Evolutionary conservation across 805 yeast species (phyloP).

Genomic region (Metschnikowia baotianmanensis): DNA sequence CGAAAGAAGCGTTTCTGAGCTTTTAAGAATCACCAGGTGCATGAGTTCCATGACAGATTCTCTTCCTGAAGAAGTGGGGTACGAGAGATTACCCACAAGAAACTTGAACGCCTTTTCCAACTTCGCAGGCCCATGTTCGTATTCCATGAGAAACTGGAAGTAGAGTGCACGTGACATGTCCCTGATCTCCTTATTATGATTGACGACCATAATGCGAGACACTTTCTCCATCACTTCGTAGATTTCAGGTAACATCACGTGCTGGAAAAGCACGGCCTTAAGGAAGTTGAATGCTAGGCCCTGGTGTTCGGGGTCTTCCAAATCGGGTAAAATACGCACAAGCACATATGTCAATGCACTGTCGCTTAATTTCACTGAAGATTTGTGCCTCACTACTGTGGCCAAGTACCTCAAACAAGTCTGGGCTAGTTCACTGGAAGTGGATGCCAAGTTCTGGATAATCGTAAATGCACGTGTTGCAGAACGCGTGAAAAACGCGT

Average conservation of each 20-base stretch:
- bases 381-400: slow-evolving; percentile 65
- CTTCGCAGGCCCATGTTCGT: slow-evolving; percentile 87
- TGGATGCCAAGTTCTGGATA: slow-evolving; percentile 72
- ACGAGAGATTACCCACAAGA: slow-evolving; percentile 74
- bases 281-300: slow-evolving; percentile 84
- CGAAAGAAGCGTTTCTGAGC: slow-evolving; percentile 55
- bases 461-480: slow-evolving; percentile 60
- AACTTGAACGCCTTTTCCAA: slow-evolving; percentile 79
- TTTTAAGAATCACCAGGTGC: slow-evolving; percentile 63
- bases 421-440: slow-evolving; percentile 78
- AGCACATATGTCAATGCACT: slow-evolving; percentile 72
- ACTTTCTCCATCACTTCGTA: slow-evolving; percentile 85
- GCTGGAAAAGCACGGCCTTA: slow-evolving; percentile 72
- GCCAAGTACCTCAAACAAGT: slow-evolving; percentile 73
- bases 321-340: slow-evolving; percentile 73
- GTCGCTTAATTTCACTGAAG: slow-evolving; percentile 63
- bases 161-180: slow-evolving; percentile 81
- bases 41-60: slow-evolving; percentile 88
- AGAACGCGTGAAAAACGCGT: slow-evolving; percentile 52
- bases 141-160: slow-evolving; percentile 85
- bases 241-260: slow-evolving; percentile 77
- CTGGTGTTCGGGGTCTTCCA: slow-evolving; percentile 86
- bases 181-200: slow-evolving; percentile 77
- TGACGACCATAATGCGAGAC: slow-evolving; percentile 83
- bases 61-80: slow-evolving; percentile 84